Evolutionary conservation across 1,284 basidiomycete species (phyloP).

Genomic region (Phylloporus gajari): DNA sequence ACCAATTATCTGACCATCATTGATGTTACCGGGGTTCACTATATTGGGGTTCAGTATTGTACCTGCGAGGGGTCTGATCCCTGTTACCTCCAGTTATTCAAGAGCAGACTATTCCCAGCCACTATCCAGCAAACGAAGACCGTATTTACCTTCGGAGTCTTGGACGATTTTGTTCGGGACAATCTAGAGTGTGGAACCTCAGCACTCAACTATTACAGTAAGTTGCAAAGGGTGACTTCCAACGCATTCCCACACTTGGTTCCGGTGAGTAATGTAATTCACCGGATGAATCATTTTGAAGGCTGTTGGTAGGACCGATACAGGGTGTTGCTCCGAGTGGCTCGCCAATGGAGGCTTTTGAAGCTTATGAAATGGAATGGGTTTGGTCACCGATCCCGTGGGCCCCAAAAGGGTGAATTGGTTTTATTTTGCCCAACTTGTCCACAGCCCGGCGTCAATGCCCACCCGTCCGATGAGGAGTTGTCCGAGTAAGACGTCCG

Average conservation of each 20-base stretch:
- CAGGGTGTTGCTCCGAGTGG: background rate
- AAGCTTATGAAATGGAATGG: conserved; percentile 1
- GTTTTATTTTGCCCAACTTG: background rate
- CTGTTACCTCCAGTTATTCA: too few relatives aligned
- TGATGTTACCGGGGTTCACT: too few relatives aligned
- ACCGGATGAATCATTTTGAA: too few relatives aligned
- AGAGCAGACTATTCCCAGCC: too few relatives aligned
- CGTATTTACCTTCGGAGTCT: background rate
- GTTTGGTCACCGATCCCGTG: background rate
- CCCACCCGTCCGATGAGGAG: background rate
- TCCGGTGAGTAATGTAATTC: background rate
- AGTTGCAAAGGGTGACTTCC: background rate
- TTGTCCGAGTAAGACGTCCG: background rate
- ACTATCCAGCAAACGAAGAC: too few relatives aligned
- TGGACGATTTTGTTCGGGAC: background rate
- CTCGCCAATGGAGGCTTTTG: background rate
- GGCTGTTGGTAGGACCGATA: background rate
- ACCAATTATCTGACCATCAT: too few relatives aligned
- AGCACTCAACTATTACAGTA: background rate
- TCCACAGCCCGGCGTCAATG: background rate
- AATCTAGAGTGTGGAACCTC: conserved; percentile 2
- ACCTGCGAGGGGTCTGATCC: too few relatives aligned
- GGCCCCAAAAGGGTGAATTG: background rate
- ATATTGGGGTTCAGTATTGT: too few relatives aligned
- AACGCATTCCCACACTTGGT: background rate